These are phyloP conservation scores for Paramecium tetraurelia DNA, from an alignment of 73 alveolate species.

Conservation along the genomic window DNA sequence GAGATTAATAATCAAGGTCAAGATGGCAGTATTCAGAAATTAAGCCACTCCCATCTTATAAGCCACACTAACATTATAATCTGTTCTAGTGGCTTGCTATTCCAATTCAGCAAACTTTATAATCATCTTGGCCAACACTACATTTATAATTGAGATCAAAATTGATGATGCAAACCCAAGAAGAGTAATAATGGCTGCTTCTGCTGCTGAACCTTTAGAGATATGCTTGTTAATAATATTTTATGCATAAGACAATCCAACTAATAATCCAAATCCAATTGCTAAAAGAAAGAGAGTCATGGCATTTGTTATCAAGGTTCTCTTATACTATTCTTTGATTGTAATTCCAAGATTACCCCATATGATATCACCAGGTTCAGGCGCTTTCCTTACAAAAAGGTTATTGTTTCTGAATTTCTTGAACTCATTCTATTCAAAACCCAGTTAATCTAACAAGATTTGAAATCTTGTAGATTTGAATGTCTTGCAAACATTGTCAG, in stretches of 20 bases:
- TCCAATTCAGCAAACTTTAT: background rate
- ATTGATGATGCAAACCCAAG: conserved; percentile 13
- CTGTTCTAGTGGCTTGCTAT: conserved; percentile 7
- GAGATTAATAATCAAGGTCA: background rate
- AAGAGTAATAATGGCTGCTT: background rate
- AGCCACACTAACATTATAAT: conserved; percentile 26
- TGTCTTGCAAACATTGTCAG: background rate
- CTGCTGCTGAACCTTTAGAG: background rate
- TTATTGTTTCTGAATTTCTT: background rate
- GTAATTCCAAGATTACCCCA: conserved; percentile 34
- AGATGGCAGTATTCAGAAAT: conserved; percentile 42
- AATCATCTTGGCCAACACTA: background rate
- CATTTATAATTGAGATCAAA: background rate
- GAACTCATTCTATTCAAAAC: background rate
- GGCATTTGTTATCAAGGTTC: background rate
- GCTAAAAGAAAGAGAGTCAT: background rate
- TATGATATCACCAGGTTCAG: conserved; percentile 45
- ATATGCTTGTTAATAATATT: background rate
- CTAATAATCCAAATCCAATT: background rate
- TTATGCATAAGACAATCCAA: conserved; percentile 3
- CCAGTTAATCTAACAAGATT: background rate
- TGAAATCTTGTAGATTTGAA: background rate
- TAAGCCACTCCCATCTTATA: conserved; percentile 17
- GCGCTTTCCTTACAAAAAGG: background rate
- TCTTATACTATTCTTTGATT: background rate